These are phyloP conservation scores for Fomitopsis pulvina DNA, from an alignment of 768 basidiomycete genomes.

Conservation along the genomic window DNA sequence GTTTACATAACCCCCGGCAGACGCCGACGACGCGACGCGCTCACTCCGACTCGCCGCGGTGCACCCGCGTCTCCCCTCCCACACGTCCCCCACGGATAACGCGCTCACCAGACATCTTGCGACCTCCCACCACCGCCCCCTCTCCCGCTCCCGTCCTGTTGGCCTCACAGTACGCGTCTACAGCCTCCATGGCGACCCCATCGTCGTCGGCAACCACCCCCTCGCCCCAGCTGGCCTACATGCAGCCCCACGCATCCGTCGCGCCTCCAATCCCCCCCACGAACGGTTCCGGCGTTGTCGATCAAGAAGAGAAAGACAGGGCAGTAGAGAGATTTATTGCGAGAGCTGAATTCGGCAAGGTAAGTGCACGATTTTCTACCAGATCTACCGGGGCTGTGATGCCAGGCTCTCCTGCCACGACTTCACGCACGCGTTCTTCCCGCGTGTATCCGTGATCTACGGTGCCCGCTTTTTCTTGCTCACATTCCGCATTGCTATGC, in stretches of 20 bases:
- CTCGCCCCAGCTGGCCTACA: conserved; percentile 66
- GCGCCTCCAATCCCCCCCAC: conserved; percentile 28
- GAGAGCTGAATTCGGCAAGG: conserved; percentile 75
- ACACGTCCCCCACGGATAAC: conserved; percentile 18
- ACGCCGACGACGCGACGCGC: conserved; percentile 18
- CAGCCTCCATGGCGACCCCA: conserved; percentile 59
- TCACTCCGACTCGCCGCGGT: conserved; percentile 16
- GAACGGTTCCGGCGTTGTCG: conserved; percentile 32
- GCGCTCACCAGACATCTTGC: conserved; percentile 9
- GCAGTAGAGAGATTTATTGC: conserved; percentile 73
- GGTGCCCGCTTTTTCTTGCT: too few species aligned
- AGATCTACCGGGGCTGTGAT: not conserved
- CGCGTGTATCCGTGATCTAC: too few species aligned
- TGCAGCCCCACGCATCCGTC: conserved; percentile 36
- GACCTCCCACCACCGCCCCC: conserved; percentile 5
- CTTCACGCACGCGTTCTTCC: not conserved
- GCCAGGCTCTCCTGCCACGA: not conserved
- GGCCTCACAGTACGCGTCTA: conserved; percentile 3
- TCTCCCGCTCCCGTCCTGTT: conserved; percentile 2
- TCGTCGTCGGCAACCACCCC: conserved; percentile 79
- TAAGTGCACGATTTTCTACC: conserved; percentile 25
- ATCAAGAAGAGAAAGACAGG: conserved; percentile 56
- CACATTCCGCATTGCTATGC: too few species aligned
- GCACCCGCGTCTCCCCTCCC: conserved; percentile 19
- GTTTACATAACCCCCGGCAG: conserved; percentile 6